Base-by-base conservation (phyloP, 2,329 filamentous ascomycete genomes). In the Aspergillus phoenicis region DNA sequence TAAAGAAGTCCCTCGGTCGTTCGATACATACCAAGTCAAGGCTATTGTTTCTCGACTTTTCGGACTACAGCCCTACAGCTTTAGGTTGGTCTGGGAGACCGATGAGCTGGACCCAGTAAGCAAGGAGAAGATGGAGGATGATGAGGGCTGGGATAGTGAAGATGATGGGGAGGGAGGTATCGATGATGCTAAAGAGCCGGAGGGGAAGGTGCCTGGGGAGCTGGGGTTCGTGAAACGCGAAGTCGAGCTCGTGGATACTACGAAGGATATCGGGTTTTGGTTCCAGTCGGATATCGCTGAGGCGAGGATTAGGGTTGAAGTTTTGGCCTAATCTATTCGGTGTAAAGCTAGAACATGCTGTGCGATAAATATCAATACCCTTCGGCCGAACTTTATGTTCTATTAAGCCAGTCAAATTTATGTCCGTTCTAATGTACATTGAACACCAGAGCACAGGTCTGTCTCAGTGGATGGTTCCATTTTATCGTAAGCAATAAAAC, bases 61-160 rank as follows among this genome's bases (percentile, higher is more conserved):
- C 69, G 81, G 78, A 1, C 67, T 90, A 10, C 77, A 82, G 51
- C 90, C 92, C 0, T 81, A 91, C 64, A 78, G 78, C 45, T 78
- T 94, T 62, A 83, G 82, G 43, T 75, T 98, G 52, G 79, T 95
- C 0, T 96, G 91, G 90, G 92, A 97, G 78, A 97, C 93, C 8
- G 91, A 91, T 20, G 93, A 97, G 75, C 91, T 90, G 87, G 92
- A 97, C 74, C 91, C 91, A 0, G 87, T 92, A 0, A 84, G 84
- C 8, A 83, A 85, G 62, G 85, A 87, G 66, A 83, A 87, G 63
- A 83, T 85, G 4, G 83, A 84, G 30, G 86, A 86, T 47, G 83
- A 77, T 28, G 76, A 73, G 30, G 62, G 59, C 17, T 78, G 79
- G 57, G 82, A 81, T 48, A 81, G 81, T 5, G 79, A 77, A 2